Conservation (phyloP, 176 grass and related monocot species). For the Phyllostachys edulis region DNA sequence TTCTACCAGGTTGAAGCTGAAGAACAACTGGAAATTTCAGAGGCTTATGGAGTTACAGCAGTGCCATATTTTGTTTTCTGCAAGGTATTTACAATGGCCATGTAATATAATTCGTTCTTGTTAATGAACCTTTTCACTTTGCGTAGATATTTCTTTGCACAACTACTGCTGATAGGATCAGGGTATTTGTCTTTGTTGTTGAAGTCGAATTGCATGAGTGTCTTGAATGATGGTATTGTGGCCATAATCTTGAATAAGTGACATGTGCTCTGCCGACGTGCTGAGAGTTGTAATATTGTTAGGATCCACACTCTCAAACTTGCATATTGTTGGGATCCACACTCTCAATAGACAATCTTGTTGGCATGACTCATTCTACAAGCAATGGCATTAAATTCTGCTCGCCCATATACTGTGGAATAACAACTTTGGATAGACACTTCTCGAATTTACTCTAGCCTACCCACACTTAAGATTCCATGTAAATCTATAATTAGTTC, state of each 20-base stretch:
- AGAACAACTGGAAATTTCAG: constrained; percentile 93
- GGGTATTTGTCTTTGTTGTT: not conserved
- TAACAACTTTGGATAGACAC: not conserved
- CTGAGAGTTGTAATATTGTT: not conserved
- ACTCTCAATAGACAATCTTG: not conserved
- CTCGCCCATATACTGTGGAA: not conserved
- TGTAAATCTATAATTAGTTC: not conserved
- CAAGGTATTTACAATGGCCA: constrained; percentile 56
- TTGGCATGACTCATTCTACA: not conserved
- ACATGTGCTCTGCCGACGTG: not conserved
- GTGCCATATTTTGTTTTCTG: constrained; percentile 94
- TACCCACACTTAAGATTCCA: not conserved
- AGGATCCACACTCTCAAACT: not conserved
- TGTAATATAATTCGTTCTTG: not conserved
- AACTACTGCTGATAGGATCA: not conserved
- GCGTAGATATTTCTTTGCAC: not conserved
- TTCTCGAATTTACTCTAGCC: not conserved
- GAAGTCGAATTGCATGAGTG: not conserved
- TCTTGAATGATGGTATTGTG: not conserved
- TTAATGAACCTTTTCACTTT: not conserved
- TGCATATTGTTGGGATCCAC: not conserved
- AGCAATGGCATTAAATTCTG: not conserved
- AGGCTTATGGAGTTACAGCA: constrained; percentile 76
- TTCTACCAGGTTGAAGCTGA: constrained; percentile 85
- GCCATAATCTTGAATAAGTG: not conserved